Evolutionary conservation across 2,329 filamentous ascomycete species (phyloP), one percentile per base, ranked within the genome.

Genomic region (Ophiostoma quercus): DNA sequence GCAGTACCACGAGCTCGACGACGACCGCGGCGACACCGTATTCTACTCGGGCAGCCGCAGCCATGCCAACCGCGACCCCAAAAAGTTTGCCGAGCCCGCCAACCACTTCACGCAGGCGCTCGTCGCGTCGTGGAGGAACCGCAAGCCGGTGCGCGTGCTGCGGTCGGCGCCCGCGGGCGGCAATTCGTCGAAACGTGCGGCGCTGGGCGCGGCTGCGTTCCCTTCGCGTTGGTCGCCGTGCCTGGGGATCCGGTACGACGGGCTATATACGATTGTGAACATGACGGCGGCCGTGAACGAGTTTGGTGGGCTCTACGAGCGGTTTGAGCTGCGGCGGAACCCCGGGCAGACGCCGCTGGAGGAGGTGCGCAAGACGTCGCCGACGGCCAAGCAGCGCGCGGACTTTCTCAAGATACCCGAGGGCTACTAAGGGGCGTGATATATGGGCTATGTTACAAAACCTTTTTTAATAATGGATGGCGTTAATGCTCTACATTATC

Each of bases 231-330:
- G 68, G 65, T 72, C 73, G 12, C 76, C 78, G 0, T 7, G 12
- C 0, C 72, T 73, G 3, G 78, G 78, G 1, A 74, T 79, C n/a
- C 76, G 78, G 0, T 79, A 80, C 71, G 79, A 80, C 47, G 79
- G 78, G 0, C 74, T 79, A 6, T 79, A 79, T 71, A n/a, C n/a
- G 0, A 74, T 79, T 14, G 69, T 70, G 3, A 12, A 16, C 12
- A 66, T 70, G 6, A 2, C 7, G 19, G 43, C 14, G 9, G 62
- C 22, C 5, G 65, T 29, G 34, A 76, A 75, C 71, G 69, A 71
- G 0, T 25, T 68, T n/a, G 73, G 73, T 0, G 76, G 76, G 0
- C 57, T 70, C 2, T 76, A 71, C 63, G 68, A 72, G 41, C 72
- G 68, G 32, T 78, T 76, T 68, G 66, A 70, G 43, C 74, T 78